phyloP scores from a whole-genome alignment of 306 rosid genomes.

The Medicago truncatula region DNA sequence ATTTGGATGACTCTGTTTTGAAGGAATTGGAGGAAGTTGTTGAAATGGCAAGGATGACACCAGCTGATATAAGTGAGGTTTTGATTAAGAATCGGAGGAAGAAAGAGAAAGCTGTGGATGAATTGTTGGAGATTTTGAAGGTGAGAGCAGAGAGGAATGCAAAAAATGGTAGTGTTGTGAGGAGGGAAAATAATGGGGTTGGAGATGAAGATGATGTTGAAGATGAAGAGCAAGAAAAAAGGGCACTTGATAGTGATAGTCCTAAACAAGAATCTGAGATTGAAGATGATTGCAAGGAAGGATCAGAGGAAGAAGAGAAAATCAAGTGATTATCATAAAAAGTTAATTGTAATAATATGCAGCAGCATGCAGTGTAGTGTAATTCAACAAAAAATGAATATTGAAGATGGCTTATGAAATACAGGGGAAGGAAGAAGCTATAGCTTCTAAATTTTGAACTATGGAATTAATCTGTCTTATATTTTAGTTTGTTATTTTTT shows the following conservation, averaged over 20 bases:
- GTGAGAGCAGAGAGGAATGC: slow-evolving; percentile 55
- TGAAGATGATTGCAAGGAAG: slow-evolving; percentile 56
- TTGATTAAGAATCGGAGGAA: slow-evolving; percentile 78
- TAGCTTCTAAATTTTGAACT: slow-evolving; percentile 48
- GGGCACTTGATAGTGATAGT: slow-evolving; percentile 92
- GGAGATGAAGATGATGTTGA: slow-evolving; percentile 50
- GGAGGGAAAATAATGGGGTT: slow-evolving; percentile 35
- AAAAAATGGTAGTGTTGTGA: slow-evolving; percentile 40
- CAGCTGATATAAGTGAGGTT: slow-evolving; percentile 93
- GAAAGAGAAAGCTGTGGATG: slow-evolving; percentile 60
- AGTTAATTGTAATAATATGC: background rate
- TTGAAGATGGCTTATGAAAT: background rate
- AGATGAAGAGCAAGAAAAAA: slow-evolving; percentile 77
- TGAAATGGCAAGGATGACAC: slow-evolving; percentile 79
- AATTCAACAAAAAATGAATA: too few relatives aligned
- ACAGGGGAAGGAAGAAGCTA: slow-evolving; percentile 30
- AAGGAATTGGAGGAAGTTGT: slow-evolving; percentile 58
- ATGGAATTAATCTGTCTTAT: slow-evolving; percentile 34
- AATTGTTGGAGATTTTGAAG: slow-evolving; percentile 69
- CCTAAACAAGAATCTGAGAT: slow-evolving; percentile 69
- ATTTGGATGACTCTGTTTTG: slow-evolving; percentile 35
- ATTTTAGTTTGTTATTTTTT: background rate
- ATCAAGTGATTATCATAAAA: slow-evolving; percentile 33
- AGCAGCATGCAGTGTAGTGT: too few relatives aligned
- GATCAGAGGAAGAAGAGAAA: slow-evolving; percentile 47